phyloP scores from a whole-genome alignment of 83 land plant species.

The Larix sibirica region DNA sequence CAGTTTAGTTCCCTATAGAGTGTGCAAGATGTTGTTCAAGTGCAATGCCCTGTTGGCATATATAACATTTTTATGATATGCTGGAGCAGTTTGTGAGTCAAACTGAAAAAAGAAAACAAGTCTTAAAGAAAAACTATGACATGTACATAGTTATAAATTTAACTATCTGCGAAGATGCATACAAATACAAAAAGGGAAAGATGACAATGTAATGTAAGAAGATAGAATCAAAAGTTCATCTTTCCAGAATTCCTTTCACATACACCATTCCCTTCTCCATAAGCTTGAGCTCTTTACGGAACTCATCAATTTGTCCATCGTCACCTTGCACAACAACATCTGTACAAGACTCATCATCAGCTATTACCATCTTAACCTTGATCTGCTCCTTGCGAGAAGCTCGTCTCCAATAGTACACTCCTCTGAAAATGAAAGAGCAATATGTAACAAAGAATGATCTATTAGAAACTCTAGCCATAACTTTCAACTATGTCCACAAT shows the following conservation, averaged over 20 bases:
- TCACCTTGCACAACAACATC: slow-evolving; percentile 96
- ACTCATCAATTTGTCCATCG: slow-evolving; percentile 83
- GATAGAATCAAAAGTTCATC: slow-evolving; percentile 25
- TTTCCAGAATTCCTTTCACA: slow-evolving; percentile 94
- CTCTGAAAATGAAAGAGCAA: slow-evolving; percentile 47
- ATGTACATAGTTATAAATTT: too few species aligned
- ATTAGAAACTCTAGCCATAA: not conserved
- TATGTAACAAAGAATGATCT: not conserved
- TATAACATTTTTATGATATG: too few species aligned
- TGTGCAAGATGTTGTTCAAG: too few species aligned
- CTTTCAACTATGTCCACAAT: not conserved
- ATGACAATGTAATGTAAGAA: not conserved
- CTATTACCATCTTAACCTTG: slow-evolving; percentile 91
- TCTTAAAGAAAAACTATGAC: too few species aligned
- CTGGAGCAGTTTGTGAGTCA: too few species aligned
- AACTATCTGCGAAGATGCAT: too few species aligned
- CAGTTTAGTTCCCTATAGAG: too few species aligned
- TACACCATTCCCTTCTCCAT: slow-evolving; percentile 99
- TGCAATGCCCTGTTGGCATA: too few species aligned
- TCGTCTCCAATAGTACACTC: slow-evolving; percentile 89
- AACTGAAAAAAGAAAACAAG: too few species aligned
- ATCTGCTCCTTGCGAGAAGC: slow-evolving; percentile 95
- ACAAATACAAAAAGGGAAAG: not conserved
- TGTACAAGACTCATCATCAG: slow-evolving; percentile 68
- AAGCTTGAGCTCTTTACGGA: slow-evolving; percentile 84